Evolutionary conservation across 2,329 filamentous ascomycete species (phyloP).

Genomic region (Drechslerella stenobrocha): DNA sequence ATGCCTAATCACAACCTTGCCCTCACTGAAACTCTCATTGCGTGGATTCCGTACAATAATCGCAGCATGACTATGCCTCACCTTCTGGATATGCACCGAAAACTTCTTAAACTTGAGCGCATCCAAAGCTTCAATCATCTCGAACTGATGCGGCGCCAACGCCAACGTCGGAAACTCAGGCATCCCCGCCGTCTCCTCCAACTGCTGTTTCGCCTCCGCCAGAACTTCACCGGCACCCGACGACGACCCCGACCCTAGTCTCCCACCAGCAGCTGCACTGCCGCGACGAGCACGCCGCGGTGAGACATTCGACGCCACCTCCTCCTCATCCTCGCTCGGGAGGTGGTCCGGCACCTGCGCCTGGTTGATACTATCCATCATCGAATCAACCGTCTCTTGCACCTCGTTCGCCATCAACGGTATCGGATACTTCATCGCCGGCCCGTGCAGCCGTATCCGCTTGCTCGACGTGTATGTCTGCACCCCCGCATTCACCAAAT

Average conservation of each 20-base stretch:
- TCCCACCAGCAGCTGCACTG: slow-evolving; percentile 1
- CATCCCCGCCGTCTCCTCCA: slow-evolving; percentile 53
- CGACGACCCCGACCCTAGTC: neutral
- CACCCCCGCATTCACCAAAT: slow-evolving; percentile 73
- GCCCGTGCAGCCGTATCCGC: slow-evolving; percentile 72
- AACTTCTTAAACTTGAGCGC: slow-evolving; percentile 67
- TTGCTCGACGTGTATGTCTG: slow-evolving; percentile 75
- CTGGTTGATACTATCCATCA: slow-evolving; percentile 72
- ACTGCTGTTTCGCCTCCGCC: slow-evolving; percentile 22
- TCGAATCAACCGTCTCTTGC: slow-evolving; percentile 73
- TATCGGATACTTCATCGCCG: slow-evolving; percentile 66
- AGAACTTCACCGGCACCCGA: slow-evolving; percentile 8
- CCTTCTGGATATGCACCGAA: slow-evolving; percentile 74
- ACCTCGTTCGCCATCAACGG: slow-evolving; percentile 70
- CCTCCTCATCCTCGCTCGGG: slow-evolving; percentile 54
- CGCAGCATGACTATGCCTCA: slow-evolving; percentile 81
- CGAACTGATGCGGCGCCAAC: slow-evolving; percentile 76
- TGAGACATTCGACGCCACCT: slow-evolving; percentile 3
- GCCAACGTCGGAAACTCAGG: slow-evolving; percentile 70
- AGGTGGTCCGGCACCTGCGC: slow-evolving; percentile 73
- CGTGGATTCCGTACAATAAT: slow-evolving; percentile 76
- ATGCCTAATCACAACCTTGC: slow-evolving; percentile 74
- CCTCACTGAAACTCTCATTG: slow-evolving; percentile 71
- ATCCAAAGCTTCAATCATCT: slow-evolving; percentile 79
- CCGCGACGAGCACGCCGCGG: neutral